Evolutionary conservation across 257 asterid genomes (phyloP).

Genomic region (Hygrophila difformis): DNA sequence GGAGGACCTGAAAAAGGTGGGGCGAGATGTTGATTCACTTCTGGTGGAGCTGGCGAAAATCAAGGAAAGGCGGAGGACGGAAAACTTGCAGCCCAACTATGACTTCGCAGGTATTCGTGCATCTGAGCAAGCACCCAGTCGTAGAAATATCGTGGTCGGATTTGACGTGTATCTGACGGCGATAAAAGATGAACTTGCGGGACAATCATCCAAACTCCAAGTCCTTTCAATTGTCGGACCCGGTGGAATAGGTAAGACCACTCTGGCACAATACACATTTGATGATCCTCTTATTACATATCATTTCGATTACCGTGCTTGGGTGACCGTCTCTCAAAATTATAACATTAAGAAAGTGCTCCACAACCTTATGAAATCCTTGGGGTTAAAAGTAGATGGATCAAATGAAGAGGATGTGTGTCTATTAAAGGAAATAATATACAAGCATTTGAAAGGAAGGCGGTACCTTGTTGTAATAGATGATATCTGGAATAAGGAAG

Average conservation of each 20-base stretch:
- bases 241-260: slow-evolving; percentile 10
- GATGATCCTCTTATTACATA: background rate
- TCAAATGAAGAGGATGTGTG: no score
- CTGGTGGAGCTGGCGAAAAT: background rate
- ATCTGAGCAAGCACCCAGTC: background rate
- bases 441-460: background rate
- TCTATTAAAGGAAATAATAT: no score
- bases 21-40: slow-evolving; percentile 1
- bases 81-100: background rate
- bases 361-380: background rate
- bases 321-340: slow-evolving; percentile 4
- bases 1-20: background rate
- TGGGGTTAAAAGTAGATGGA: background rate
- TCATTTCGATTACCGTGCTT: background rate
- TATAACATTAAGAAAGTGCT: background rate
- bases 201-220: background rate
- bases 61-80: background rate
- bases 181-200: slow-evolving; percentile 3
- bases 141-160: slow-evolving; percentile 2
- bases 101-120: no score
- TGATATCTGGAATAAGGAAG: slow-evolving; percentile 5
- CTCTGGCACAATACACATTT: background rate
- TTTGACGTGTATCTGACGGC: background rate
- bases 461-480: slow-evolving; percentile 8
- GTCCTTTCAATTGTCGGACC: background rate